Base-by-base conservation (phyloP, 352 stramenopile species). In the Phytophthora vignae region DNA sequence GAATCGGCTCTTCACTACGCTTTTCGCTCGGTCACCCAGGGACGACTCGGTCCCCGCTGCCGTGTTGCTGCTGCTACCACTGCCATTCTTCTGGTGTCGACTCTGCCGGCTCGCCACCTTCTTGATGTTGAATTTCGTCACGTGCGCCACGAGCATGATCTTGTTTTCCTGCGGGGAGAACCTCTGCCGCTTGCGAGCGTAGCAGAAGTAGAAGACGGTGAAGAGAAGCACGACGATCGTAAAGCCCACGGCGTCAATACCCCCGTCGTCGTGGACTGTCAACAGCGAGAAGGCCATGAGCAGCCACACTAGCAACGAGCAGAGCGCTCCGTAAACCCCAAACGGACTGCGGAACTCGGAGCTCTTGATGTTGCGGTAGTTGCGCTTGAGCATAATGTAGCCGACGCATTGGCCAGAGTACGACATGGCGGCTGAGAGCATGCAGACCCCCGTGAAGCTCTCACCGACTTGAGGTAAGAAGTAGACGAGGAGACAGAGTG, bases 151-250 rank as follows among this genome's bases (percentile, higher is more conserved):
- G 5, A 84, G 61, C 48, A 84, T 55, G 7, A 79, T 55, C 15
- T 69, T 72, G 57, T 74, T 73, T 64, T 84, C 77, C 33, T 84
- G 69, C 0, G 66, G 61, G 1, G 76, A 83, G 40, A 83, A 76
- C 0, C 60, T 78, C 55, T 81, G 77, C 4, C 67, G 56, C 15
- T 73, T 60, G 1, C 69, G 69, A 10, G 77, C 71, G 55, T 81
- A 79, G 9, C 25, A 42, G 42, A 73, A 73, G 57, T 84, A 84
- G 70, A 79, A 22, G n/a, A 73, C 21, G 0, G 66, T 68, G 10
- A 69, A 48, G 4, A 77, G 19, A 1, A 38, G n/a, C 8, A 81
- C 22, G 12, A 84, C n/a, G 0, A 55, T 25, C 1, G 54, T 8
- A 29, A 82, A 71, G 0, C 60, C 56, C 10, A 76, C 17, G 14